Evolutionary conservation across 2,329 filamentous ascomycete genomes (phyloP), one percentile per base, ranked within the genome.

Genomic region (Fusarium armeniacum): DNA sequence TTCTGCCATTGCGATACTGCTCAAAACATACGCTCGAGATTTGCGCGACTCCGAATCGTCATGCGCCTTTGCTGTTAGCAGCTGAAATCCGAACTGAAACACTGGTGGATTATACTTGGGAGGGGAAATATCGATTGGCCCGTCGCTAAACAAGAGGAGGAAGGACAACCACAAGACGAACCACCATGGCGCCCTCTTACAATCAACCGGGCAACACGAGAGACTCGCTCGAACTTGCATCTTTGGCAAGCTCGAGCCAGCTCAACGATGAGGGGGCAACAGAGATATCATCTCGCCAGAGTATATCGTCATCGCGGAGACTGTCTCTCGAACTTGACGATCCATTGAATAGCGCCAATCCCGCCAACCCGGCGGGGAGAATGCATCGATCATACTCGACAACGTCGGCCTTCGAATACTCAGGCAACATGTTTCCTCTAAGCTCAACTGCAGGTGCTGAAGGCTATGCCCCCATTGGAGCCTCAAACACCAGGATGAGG

Each of bases 181-280:
- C 77, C 80, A 68, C 74, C 77, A 63, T 78, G 79, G 72, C 85
- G 84, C 77, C 80, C 76, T 63, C 67, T 9, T 78, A 80, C 70
- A 80, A 78, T 73, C 79, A 82, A 59, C 81, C 82, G 69, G 78
- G 81, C 70, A 81, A 83, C 69, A 80, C 89, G 66, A 93, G 96
- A 82, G 96, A 99, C 85, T 98, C 95, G 47, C 89, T 99, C 76
- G 96, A 99, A 84, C 91, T 99, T 62, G 96, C 94, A 65, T 98
- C 94, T 55, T 89, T 99, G 69, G 96, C 95, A 64, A 97, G 93
- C 67, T 94, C 92, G 38, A 93, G 91, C 73, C 76, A 80, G 44
- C 56, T 73, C 55, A 75, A 80, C 59, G 87, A 87, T 50, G 86
- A 86, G 67, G 88, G 86, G 20, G 86, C 82, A 49, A 86, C 86